A percentile compares a stretch with the other conserved stretches of the same genome.
Conservation (phyloP, 2,329 filamentous ascomycete species). For the Monosporascus sp. region DNA sequence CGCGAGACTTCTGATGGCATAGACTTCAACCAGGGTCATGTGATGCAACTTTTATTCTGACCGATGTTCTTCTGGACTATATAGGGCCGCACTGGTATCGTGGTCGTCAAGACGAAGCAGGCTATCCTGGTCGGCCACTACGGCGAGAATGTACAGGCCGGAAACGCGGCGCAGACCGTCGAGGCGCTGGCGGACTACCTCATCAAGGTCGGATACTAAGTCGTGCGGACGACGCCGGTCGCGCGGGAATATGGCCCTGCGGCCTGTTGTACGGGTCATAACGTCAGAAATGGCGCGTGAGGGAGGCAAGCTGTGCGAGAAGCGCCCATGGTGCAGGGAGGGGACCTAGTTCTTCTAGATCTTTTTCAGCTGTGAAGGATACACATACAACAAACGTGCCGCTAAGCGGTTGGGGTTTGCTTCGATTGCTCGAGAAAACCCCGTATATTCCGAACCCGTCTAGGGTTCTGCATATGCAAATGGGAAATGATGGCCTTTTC, state of each 20-base stretch:
- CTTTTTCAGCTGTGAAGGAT: neutral
- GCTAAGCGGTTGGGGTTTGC: constrained; percentile 11
- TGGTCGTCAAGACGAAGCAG: constrained; percentile 81
- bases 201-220: constrained; percentile 70
- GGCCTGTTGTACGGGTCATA: too few relatives aligned
- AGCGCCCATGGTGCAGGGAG: neutral
- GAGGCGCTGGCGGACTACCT: constrained; percentile 86
- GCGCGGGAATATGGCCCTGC: neutral
- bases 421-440: neutral
- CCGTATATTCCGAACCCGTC: constrained; percentile 14
- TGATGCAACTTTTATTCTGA: constrained; percentile 3
- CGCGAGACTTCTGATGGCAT: too few relatives aligned
- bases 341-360: neutral
- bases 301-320: neutral
- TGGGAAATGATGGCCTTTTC: constrained; percentile 8
- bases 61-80: neutral
- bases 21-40: too few relatives aligned
- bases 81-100: constrained; percentile 71
- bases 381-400: neutral
- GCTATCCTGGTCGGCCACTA: constrained; percentile 88
- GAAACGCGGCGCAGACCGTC: constrained; percentile 72
- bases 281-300: too few relatives aligned
- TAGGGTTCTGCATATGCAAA: constrained; percentile 31
- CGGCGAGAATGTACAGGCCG: constrained; percentile 65
- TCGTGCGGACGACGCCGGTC: constrained; percentile 1